Conservation (phyloP, 306 rosid genomes). For the Begonia masoniana region DNA sequence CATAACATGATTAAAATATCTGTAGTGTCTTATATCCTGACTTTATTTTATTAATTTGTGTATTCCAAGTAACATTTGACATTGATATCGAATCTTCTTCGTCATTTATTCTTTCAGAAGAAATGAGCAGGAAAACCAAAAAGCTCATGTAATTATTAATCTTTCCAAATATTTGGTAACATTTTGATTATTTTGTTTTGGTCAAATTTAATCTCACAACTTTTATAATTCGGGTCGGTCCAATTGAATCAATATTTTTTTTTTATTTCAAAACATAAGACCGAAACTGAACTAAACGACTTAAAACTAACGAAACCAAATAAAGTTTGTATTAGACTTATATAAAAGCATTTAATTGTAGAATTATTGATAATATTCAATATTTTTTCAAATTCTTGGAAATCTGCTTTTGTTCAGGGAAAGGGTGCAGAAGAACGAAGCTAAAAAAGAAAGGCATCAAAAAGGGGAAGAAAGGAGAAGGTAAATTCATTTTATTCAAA, state of each 20-base stretch:
- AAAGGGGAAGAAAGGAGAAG: slow-evolving; percentile 57
- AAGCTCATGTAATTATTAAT: slow-evolving; percentile 30
- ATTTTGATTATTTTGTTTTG: background rate
- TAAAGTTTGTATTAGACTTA: too few species aligned
- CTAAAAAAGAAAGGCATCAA: slow-evolving; percentile 25
- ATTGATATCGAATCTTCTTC: slow-evolving; percentile 37
- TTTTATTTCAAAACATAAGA: background rate
- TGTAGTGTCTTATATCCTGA: too few species aligned
- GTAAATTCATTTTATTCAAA: slow-evolving; percentile 12
- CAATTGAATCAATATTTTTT: background rate
- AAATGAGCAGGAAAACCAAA: slow-evolving; percentile 43
- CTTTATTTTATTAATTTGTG: background rate
- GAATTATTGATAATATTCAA: background rate
- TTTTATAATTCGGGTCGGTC: too few species aligned
- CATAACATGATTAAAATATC: too few species aligned
- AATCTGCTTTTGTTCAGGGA: slow-evolving; percentile 30
- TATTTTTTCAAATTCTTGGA: too few species aligned
- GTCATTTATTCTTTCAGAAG: slow-evolving; percentile 50
- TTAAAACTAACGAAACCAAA: too few species aligned
- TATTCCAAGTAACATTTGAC: slow-evolving; percentile 37
- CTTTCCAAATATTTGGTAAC: background rate
- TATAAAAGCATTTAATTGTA: background rate
- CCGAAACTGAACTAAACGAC: too few species aligned
- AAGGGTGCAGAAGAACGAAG: slow-evolving; percentile 19
- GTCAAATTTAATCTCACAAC: background rate